Conservation (phyloP, 768 basidiomycete species). For the Rhodosporidiobolus sp. region DNA sequence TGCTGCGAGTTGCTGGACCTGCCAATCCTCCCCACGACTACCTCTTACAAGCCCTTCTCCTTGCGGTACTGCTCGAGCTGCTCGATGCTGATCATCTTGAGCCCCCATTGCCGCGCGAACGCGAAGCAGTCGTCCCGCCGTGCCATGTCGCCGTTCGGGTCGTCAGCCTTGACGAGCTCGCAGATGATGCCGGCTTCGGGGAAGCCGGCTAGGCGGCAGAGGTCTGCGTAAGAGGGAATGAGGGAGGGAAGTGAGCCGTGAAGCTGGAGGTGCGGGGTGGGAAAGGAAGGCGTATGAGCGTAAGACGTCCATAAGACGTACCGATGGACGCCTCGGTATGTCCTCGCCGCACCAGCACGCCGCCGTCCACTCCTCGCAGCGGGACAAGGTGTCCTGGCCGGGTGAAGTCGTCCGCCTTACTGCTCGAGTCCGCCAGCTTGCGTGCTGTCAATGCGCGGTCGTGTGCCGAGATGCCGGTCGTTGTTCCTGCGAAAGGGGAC, state of each 20-base stretch:
- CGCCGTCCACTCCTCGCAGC: constrained; percentile 77
- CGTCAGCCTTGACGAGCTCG: constrained; percentile 85
- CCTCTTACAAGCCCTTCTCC: constrained; percentile 15
- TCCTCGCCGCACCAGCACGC: constrained; percentile 78
- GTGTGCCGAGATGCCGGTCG: constrained; percentile 94
- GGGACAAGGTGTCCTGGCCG: constrained; percentile 96
- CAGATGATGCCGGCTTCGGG: constrained; percentile 78
- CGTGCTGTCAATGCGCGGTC: constrained; percentile 86
- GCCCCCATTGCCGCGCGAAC: constrained; percentile 83
- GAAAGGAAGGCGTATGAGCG: too few species aligned
- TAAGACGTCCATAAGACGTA: too few species aligned
- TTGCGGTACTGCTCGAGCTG: constrained; percentile 51
- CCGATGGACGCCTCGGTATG: constrained; percentile 86
- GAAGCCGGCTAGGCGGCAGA: constrained; percentile 71
- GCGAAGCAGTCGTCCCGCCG: constrained; percentile 84
- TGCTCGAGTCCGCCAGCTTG: constrained; percentile 62
- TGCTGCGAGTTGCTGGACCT: too few species aligned
- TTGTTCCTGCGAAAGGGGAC: constrained; percentile 72
- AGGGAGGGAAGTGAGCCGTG: background rate
- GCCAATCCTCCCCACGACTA: too few species aligned
- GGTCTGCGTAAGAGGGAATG: constrained; percentile 57
- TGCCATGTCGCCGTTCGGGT: constrained; percentile 86
- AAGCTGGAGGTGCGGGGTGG: background rate
- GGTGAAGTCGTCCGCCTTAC: constrained; percentile 67
- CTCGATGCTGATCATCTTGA: constrained; percentile 93